Base-by-base conservation (phyloP, 352 stramenopile genomes). In the Phytophthora tubulina region DNA sequence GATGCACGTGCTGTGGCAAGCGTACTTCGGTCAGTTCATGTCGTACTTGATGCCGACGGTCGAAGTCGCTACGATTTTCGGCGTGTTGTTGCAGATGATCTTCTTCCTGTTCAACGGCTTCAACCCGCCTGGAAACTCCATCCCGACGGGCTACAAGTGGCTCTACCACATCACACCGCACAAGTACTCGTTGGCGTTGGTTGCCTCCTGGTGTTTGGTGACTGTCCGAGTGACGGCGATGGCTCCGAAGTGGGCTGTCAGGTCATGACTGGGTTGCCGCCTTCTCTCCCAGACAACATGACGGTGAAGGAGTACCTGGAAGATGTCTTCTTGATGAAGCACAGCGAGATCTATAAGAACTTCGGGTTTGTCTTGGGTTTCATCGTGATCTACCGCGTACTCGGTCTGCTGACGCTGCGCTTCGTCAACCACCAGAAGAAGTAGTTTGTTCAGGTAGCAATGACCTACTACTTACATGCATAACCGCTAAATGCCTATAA, bases 31-130 rank as follows among this genome's bases (percentile, higher is more conserved):
- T 72, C 32, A 67, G 30, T 63, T 81, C 36, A 64, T 85, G 33
- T 64, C 73, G n/a, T 60, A 70, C 15, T 53, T 63, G 31, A 62
- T 68, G 30, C 58, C 83, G 30, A 52, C 82, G 5, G 81, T 85
- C 17, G 60, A 75, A 15, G 52, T 74, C 36, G 69, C 95, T 33
- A 82, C 87, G 17, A 49, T 93, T 7, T 68, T 80, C 0, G 79
- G 74, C 3, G 45, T 72, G 2, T 17, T 76, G 30, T 9, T 76
- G 36, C 27, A 65, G 10, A 45, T 42, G 15, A 68, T 73, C 44
- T 67, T 61, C 56, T 53, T 57, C 17, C 17, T 64, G 3, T 72
- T 72, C 32, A 58, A 33, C 17, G 64, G 64, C 32, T 67, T 72
- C 49, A 72, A 55, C 31, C 64, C 64, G 6, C 64, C 64, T n/a